phyloP scores from a whole-genome alignment of 257 asterid genomes.

The Fraxinus excelsior region DNA sequence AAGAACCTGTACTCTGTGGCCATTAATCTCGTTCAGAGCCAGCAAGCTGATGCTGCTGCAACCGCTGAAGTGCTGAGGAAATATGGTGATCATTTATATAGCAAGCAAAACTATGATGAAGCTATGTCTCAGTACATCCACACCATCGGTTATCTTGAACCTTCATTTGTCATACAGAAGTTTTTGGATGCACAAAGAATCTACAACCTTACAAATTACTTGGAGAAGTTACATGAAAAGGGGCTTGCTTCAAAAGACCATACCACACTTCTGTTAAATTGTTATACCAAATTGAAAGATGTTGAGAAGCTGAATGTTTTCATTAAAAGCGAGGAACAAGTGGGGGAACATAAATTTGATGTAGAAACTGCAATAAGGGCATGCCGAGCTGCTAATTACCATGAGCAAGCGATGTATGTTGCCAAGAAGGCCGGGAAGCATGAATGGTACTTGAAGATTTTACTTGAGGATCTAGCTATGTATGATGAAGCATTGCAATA shows the following conservation, averaged over 20 bases:
- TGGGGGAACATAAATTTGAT: slow-evolving; percentile 83
- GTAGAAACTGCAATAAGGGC: slow-evolving; percentile 97
- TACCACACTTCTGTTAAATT: slow-evolving; percentile 89
- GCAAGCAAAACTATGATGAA: slow-evolving; percentile 83
- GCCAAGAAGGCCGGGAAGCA: slow-evolving; percentile 97
- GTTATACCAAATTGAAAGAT: slow-evolving; percentile 94
- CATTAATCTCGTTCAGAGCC: slow-evolving; percentile 90
- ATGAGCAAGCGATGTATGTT: slow-evolving; percentile 98
- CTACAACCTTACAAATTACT: slow-evolving; percentile 84
- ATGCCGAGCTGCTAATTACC: slow-evolving; percentile 95
- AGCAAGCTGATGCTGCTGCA: slow-evolving; percentile 97
- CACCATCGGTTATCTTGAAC: slow-evolving; percentile 94
- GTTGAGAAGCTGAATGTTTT: slow-evolving; percentile 84
- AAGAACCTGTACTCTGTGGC: slow-evolving; percentile 92
- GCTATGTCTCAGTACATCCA: slow-evolving; percentile 92
- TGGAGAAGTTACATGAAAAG: slow-evolving; percentile 94
- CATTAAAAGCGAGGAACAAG: slow-evolving; percentile 83
- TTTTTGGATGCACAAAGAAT: slow-evolving; percentile 97
- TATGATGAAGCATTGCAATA: slow-evolving; percentile 92
- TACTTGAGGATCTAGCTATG: slow-evolving; percentile 90
- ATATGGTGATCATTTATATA: slow-evolving; percentile 88
- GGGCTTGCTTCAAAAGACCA: slow-evolving; percentile 96
- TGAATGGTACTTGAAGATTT: slow-evolving; percentile 91
- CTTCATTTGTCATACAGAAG: slow-evolving; percentile 94
- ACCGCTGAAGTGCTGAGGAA: slow-evolving; percentile 95